Percentiles rank a stretch among this genome's conserved stretches.
These are phyloP conservation scores for Liriodendron chinense DNA, from an alignment of 164 flowering plant genomes.

Conservation along the genomic window DNA sequence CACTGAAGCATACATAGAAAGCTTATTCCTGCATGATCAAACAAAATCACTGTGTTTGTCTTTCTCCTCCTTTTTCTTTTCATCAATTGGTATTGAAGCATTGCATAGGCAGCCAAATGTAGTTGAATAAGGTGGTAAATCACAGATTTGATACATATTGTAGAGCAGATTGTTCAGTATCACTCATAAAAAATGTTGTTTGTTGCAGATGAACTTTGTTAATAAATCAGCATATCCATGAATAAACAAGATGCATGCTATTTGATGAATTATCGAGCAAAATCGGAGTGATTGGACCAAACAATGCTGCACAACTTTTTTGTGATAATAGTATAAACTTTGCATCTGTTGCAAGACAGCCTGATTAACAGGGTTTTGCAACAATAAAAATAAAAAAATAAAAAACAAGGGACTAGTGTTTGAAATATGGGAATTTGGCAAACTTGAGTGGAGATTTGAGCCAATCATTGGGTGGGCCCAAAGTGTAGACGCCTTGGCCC, in stretches of 20 bases:
- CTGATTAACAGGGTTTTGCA: too few relatives aligned
- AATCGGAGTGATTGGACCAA: not conserved
- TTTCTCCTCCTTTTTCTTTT: not conserved
- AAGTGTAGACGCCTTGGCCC: too few relatives aligned
- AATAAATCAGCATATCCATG: not conserved
- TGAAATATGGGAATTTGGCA: too few relatives aligned
- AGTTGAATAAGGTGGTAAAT: not conserved
- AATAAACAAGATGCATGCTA: not conserved
- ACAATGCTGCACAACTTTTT: too few relatives aligned
- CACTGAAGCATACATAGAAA: constrained; percentile 80
- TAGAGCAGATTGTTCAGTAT: not conserved
- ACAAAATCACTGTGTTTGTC: not conserved
- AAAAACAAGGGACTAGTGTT: too few relatives aligned
- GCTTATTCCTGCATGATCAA: constrained; percentile 55
- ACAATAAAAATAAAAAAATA: too few relatives aligned
- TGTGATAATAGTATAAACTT: too few relatives aligned
- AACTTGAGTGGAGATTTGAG: too few relatives aligned
- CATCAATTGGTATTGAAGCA: not conserved
- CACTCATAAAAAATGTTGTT: not conserved
- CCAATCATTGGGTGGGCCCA: too few relatives aligned
- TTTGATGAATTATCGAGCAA: not conserved
- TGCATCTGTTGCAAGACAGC: too few relatives aligned
- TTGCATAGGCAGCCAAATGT: not conserved
- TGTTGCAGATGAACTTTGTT: not conserved
- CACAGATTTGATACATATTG: not conserved